Evolutionary conservation across 192 early-diverging fungal species (phyloP).

Genomic region (Coemansia furcata): DNA sequence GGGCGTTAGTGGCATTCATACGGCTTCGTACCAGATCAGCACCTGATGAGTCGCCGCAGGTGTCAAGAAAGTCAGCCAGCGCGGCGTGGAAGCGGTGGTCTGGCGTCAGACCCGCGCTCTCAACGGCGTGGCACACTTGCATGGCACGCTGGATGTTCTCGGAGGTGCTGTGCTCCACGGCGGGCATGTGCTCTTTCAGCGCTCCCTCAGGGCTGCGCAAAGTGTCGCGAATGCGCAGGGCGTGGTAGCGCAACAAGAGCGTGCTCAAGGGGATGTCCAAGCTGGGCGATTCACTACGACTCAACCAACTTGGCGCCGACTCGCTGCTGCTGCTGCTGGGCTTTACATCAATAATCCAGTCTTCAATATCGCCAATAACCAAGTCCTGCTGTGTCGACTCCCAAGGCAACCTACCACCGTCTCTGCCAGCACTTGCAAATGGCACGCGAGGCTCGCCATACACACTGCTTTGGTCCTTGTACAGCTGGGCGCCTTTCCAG

Average conservation of each 20-base stretch:
- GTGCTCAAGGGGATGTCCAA: conserved; percentile 43
- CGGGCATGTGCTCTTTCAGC: neutral
- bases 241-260: conserved; percentile 36
- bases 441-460: neutral
- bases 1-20: neutral
- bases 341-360: conserved; percentile 10
- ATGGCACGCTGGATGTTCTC: conserved; percentile 32
- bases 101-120: conserved; percentile 21
- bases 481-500: conserved; percentile 9
- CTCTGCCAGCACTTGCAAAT: neutral
- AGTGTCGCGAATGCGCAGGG: conserved; percentile 27
- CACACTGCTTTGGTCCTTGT: neutral
- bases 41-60: conserved; percentile 32
- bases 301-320: neutral
- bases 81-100: conserved; percentile 38
- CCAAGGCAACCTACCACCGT: neutral
- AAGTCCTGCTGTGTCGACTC: conserved; percentile 27
- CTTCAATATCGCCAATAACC: conserved; percentile 30
- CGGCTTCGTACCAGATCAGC: conserved; percentile 36
- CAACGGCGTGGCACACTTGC: conserved; percentile 37
- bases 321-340: neutral
- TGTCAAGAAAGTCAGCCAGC: conserved; percentile 38
- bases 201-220: neutral
- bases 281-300: neutral
- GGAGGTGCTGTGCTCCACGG: conserved; percentile 6